Evolutionary conservation across 768 basidiomycete species (phyloP), one percentile per base, ranked within the genome.

Genomic region (Lactifluus pinguis): DNA sequence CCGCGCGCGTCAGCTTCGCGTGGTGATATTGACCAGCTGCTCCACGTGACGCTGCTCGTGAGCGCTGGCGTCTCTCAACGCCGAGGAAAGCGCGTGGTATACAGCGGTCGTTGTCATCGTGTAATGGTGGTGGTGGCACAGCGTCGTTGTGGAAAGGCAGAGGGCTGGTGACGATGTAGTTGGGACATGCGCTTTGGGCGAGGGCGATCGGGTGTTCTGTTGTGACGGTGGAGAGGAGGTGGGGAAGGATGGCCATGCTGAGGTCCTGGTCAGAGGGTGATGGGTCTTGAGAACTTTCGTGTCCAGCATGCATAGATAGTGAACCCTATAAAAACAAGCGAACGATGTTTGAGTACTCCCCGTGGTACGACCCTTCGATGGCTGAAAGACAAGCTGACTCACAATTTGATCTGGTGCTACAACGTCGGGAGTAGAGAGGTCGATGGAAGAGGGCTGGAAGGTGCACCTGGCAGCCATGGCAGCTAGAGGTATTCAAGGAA

Each of bases 61-160:
- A 53, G 34, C 61, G 52, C 10, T 42, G 56, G 30, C 41, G 61
- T 6, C 61, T 47, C 56, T 58, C 61, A 25, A 58, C 49, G 38
- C 57, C 56, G 30, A 53, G 44, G 50, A 14, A 61, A 32, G 47
- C 47, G 56, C 56, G 61, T 29, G 61, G 51, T 13, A 38, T 25
- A 30, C 19, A 32, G 39, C 34, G 32, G 51, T 53, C 13, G 21
- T 53, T 8, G 32, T 13, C 39, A 45, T 53, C 8, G 30, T 11
- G 47, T 11, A 45, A 38, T 36, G 51, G 14, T 36, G 51, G 14
- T 36, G 32, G 42, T 13, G 42, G 21, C 32, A 36, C 11, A 14
- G 42, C 9, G 41, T 52, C 48, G 17, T 45, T 3, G 17, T 29
- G 38, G 39, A 19, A 44, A 25, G 57, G 52, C 49, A 39, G 25